Evolutionary conservation across 371 early-diverging fungal species (phyloP), one percentile per base, ranked within the genome.

Genomic region (Blastocladiella emersonii): DNA sequence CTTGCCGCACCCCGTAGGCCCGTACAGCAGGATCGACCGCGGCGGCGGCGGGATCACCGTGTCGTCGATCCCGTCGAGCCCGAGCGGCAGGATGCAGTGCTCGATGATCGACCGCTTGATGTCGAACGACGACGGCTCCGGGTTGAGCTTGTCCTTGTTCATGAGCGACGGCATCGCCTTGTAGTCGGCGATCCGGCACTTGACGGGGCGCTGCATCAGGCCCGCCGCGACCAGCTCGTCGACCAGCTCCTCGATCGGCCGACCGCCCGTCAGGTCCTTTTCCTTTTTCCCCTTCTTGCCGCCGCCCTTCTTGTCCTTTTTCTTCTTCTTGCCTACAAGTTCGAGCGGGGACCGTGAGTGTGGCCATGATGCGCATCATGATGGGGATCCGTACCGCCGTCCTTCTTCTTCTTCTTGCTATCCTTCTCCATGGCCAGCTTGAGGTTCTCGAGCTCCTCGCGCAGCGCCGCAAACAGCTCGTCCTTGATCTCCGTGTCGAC

Each of bases 271-370:
- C 56, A 81, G 56, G 53, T 81, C 82, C 66, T 81, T 81, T 62
- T 81, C 80, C 64, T 81, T 81, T 61, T 80, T 81, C 44, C 78
- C 81, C 65, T 81, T 77, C 63, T 73, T 79, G 19, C 68, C 70
- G 3, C 72, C 73, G 69, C 68, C 64, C 74, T 78, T 36, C 66
- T 72, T 25, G n/a, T 62, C 30, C 25, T 57, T 62, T 57, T 62
- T 53, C 34, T 70, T 65, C 60, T 72, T 70, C 63, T 64, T 69
- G 30, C 73, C 66, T 63, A 48, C 2, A 25, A 7, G 15, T 41
- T 6, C n/a, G n/a, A n/a, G n/a, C 66, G 7, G 21, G 49, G 49
- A 48, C n/a, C n/a, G n/a, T n/a, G n/a, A n/a, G n/a, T n/a, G n/a
- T n/a, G n/a, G n/a, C n/a, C 27, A 55, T 8, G 10, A 55, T 8